Evolutionary conservation across 257 asterid genomes (phyloP).

Genomic region (Lantana camara): DNA sequence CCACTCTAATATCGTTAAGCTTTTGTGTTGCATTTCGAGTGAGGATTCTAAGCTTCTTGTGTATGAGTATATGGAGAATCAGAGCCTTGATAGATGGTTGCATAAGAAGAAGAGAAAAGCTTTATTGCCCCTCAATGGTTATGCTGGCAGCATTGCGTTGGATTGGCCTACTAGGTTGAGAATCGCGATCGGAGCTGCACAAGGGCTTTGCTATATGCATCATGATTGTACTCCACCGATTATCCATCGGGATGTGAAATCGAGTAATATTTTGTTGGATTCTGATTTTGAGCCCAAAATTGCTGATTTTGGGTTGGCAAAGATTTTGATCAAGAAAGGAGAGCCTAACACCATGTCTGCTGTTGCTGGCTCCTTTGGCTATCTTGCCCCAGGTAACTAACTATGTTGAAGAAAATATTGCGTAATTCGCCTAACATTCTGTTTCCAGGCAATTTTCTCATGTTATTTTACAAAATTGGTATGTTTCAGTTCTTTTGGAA

Average conservation of each 20-base stretch:
- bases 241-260: slow-evolving; percentile 53
- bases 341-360: slow-evolving; percentile 54
- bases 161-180: slow-evolving; percentile 52
- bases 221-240: slow-evolving; percentile 54
- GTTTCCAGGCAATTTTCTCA: no score
- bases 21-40: slow-evolving; percentile 54
- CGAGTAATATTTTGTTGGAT: slow-evolving; percentile 55
- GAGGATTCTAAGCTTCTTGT: slow-evolving; percentile 51
- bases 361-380: slow-evolving; percentile 63
- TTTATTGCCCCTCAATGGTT: not conserved
- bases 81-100: slow-evolving; percentile 53
- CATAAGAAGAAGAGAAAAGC: slow-evolving; percentile 43
- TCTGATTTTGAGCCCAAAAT: slow-evolving; percentile 46
- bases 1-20: slow-evolving; percentile 60
- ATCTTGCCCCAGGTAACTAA: slow-evolving; percentile 60
- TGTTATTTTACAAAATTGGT: no score
- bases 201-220: slow-evolving; percentile 63
- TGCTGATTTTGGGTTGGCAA: slow-evolving; percentile 56
- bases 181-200: slow-evolving; percentile 57
- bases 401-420: not conserved
- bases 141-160: slow-evolving; percentile 25
- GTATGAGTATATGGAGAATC: slow-evolving; percentile 59
- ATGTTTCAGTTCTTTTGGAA: no score
- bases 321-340: slow-evolving; percentile 35
- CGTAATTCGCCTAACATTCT: no score